Conservation (phyloP, 257 asterid species). For the Przewalskia tangutica region DNA sequence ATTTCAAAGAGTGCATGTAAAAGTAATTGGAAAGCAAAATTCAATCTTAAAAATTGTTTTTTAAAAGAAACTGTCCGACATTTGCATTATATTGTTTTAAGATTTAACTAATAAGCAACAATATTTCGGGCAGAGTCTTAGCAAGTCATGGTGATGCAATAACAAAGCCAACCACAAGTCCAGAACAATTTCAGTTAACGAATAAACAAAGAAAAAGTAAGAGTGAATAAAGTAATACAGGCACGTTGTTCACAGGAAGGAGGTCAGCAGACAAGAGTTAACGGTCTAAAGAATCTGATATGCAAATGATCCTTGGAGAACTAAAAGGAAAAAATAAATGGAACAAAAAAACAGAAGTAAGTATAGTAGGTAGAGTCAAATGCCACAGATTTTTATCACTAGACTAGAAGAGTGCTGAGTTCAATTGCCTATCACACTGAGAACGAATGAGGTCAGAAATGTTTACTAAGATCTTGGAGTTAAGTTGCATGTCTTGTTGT, state of each 20-base stretch:
- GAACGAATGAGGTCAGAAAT: slow-evolving; percentile 2
- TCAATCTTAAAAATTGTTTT: no score
- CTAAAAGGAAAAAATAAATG: background rate
- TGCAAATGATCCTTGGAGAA: background rate
- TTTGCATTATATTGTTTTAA: background rate
- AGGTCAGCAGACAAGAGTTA: background rate
- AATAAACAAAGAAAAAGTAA: background rate
- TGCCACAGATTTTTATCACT: background rate
- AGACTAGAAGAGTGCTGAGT: background rate
- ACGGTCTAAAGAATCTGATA: background rate
- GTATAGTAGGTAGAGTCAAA: background rate
- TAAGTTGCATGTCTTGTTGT: slow-evolving; percentile 2
- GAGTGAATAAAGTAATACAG: background rate
- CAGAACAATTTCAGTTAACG: background rate
- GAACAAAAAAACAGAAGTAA: background rate
- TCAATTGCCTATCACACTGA: background rate
- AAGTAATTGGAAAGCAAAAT: background rate
- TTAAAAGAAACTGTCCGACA: background rate
- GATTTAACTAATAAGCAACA: background rate
- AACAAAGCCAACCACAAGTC: background rate
- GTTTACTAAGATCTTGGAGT: background rate
- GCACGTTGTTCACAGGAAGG: background rate
- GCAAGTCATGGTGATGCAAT: background rate
- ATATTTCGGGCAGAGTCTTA: background rate
- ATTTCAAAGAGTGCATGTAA: background rate